A percentile compares a stretch with the other conserved stretches of the same genome.
Conservation (phyloP, 2,329 filamentous ascomycete species). For the Tricladium varicosporioides region DNA sequence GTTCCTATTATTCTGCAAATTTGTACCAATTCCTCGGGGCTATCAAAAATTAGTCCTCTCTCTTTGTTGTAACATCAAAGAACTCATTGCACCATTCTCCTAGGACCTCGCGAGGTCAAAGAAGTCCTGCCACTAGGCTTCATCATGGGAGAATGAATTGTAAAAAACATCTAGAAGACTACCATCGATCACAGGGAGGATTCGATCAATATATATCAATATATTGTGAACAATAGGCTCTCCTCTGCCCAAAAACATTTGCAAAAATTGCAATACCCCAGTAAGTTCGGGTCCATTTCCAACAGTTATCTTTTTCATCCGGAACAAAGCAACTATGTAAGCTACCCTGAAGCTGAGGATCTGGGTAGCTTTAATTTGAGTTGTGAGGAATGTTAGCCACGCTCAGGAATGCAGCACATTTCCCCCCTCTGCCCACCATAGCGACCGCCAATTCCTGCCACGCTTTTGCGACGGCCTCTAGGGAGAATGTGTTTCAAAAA, state of each 20-base stretch:
- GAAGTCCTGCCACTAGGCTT: neutral
- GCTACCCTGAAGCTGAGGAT: too few species aligned
- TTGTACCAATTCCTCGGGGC: neutral
- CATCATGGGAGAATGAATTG: neutral
- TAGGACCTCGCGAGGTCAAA: neutral
- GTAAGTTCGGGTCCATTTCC: too few species aligned
- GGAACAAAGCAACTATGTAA: too few species aligned
- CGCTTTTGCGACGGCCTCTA: neutral
- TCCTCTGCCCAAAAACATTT: too few species aligned
- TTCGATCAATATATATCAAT: neutral
- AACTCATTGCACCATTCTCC: too few species aligned
- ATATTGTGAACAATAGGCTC: neutral
- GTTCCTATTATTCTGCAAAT: neutral
- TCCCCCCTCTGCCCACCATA: too few species aligned
- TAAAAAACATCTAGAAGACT: neutral
- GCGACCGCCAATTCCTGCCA: too few species aligned
- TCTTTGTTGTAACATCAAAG: neutral
- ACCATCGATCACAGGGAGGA: neutral
- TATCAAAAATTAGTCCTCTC: neutral
- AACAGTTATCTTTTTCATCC: too few species aligned
- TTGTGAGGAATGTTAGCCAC: too few species aligned
- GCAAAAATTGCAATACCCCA: too few species aligned
- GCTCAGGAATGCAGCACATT: too few species aligned
- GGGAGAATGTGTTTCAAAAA: conserved; percentile 2
- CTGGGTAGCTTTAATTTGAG: too few species aligned